These are phyloP conservation scores for Salix udensis DNA, from an alignment of 345 rosid genomes.

Conservation along the genomic window DNA sequence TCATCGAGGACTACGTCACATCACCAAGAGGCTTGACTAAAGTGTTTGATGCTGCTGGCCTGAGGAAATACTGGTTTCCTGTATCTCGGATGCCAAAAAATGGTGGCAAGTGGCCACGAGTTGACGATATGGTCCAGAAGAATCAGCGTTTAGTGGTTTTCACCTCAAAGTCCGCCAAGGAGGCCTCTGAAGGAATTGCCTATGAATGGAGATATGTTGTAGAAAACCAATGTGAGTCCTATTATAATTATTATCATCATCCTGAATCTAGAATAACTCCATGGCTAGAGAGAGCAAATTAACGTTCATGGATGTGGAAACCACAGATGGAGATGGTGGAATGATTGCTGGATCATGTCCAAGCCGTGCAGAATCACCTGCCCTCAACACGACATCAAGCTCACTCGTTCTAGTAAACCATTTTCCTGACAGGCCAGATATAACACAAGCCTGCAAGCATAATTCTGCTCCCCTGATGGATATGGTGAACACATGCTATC, in stretches of 20 bases:
- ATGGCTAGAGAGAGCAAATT: too few species aligned
- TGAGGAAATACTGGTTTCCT: constrained; percentile 31
- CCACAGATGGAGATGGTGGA: constrained; percentile 24
- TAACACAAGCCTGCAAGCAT: constrained; percentile 22
- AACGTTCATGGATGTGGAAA: not conserved
- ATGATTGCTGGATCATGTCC: constrained; percentile 25
- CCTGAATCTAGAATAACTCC: not conserved
- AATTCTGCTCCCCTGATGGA: constrained; percentile 32
- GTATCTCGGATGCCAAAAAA: constrained; percentile 29
- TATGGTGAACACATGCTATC: constrained; percentile 20
- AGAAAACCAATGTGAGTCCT: constrained; percentile 28
- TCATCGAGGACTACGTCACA: constrained; percentile 30
- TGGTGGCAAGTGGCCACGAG: constrained; percentile 28
- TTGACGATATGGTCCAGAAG: constrained; percentile 24
- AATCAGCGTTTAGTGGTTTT: constrained; percentile 31
- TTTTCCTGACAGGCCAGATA: constrained; percentile 14
- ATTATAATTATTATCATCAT: too few species aligned
- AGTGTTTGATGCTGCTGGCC: constrained; percentile 25
- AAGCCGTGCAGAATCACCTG: constrained; percentile 22
- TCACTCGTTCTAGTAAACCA: constrained; percentile 20
- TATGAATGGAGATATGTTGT: constrained; percentile 23
- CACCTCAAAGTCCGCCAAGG: constrained; percentile 28
- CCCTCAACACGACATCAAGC: constrained; percentile 16
- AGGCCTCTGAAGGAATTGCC: constrained; percentile 33
- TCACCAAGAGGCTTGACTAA: constrained; percentile 25